Evolutionary conservation across 768 basidiomycete species (phyloP).

Genomic region (Xerocomus brunneocitrinus): DNA sequence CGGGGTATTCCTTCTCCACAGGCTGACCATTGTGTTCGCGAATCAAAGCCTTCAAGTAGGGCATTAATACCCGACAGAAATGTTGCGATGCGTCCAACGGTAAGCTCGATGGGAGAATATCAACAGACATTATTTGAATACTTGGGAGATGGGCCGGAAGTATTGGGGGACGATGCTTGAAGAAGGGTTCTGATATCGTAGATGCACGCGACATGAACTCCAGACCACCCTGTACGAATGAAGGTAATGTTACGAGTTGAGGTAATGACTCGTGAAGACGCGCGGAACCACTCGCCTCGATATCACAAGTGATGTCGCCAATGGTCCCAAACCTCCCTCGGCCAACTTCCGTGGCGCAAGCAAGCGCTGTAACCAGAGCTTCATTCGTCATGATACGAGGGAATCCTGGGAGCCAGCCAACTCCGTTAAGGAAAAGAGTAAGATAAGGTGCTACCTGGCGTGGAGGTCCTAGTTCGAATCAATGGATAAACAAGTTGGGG

Average conservation of each 20-base stretch:
- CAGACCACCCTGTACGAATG: slow-evolving; percentile 60
- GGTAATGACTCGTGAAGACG: background rate
- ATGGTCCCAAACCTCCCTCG: slow-evolving; percentile 62
- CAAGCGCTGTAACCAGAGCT: slow-evolving; percentile 50
- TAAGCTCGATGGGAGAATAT: slow-evolving; percentile 84
- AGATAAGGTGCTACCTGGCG: slow-evolving; percentile 80
- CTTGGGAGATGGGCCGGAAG: slow-evolving; percentile 45
- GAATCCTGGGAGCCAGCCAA: slow-evolving; percentile 75
- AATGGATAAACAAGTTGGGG: background rate
- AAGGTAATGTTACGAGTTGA: background rate
- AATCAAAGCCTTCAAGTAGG: slow-evolving; percentile 63
- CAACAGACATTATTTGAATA: slow-evolving; percentile 83
- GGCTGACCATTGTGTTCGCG: slow-evolving; percentile 33
- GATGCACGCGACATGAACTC: slow-evolving; percentile 76
- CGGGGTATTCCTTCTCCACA: slow-evolving; percentile 26
- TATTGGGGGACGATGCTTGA: slow-evolving; percentile 41
- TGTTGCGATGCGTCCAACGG: slow-evolving; percentile 76
- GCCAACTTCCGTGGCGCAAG: slow-evolving; percentile 45
- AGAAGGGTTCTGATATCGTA: slow-evolving; percentile 75
- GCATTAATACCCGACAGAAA: slow-evolving; percentile 63
- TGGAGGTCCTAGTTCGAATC: background rate
- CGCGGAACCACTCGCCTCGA: slow-evolving; percentile 47
- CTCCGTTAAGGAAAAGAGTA: slow-evolving; percentile 80
- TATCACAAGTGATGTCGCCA: slow-evolving; percentile 87
- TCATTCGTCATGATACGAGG: slow-evolving; percentile 74